phyloP scores from a whole-genome alignment of 345 rosid genomes.

The Hypericum perforatum region DNA sequence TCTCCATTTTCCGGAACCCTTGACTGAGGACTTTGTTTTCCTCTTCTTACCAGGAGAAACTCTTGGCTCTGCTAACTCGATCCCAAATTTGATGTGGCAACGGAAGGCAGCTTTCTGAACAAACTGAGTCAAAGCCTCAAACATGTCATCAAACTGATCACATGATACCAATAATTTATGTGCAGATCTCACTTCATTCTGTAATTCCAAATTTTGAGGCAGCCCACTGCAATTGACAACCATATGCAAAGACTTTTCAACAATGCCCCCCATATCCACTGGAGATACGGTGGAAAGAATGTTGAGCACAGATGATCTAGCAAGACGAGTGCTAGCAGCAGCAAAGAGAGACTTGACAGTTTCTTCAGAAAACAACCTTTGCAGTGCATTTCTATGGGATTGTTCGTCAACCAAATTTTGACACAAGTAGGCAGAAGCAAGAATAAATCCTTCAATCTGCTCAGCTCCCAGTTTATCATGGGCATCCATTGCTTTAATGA shows the following conservation, averaged over 20 bases:
- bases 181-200: conserved; percentile 65
- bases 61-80: conserved; percentile 41
- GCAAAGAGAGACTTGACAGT: conserved; percentile 45
- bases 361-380: conserved; percentile 42
- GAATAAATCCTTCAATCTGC: conserved; percentile 68
- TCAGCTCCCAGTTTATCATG: conserved; percentile 34
- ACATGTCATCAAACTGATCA: conserved; percentile 40
- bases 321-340: conserved; percentile 47
- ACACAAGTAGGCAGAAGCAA: conserved; percentile 46
- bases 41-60: conserved; percentile 37
- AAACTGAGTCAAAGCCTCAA: conserved; percentile 41
- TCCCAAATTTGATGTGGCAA: conserved; percentile 65
- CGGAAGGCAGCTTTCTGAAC: conserved; percentile 66
- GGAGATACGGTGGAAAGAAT: conserved; percentile 44
- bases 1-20: conserved; percentile 49
- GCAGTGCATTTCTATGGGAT: conserved; percentile 38
- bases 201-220: conserved; percentile 43
- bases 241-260: conserved; percentile 51
- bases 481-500: conserved; percentile 43
- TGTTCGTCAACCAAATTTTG: conserved; percentile 41
- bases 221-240: conserved; percentile 48
- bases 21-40: conserved; percentile 39
- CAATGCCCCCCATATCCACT: conserved; percentile 35
- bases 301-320: conserved; percentile 53
- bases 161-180: conserved; percentile 59